A percentile compares a stretch with the other conserved stretches of the same genome.
phyloP scores from a whole-genome alignment of 2,329 filamentous ascomycete species.

The Pseudopyricularia cyperi region DNA sequence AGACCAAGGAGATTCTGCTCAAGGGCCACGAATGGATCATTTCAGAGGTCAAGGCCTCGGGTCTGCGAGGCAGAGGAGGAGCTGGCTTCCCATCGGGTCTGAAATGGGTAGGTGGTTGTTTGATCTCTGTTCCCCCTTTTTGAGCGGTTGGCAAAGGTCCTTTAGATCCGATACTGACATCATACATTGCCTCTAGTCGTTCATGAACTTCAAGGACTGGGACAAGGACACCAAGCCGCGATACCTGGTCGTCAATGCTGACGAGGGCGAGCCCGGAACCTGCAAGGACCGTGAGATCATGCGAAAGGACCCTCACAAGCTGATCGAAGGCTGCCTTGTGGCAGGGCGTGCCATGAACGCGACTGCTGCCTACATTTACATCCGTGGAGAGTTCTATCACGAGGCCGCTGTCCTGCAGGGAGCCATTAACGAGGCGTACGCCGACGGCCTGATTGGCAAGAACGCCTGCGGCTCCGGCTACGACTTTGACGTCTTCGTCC shows the following conservation, averaged over 20 bases:
- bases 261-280: constrained; percentile 96
- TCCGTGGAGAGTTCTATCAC: constrained; percentile 94
- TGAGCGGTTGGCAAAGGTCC: constrained; percentile 1
- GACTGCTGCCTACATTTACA: constrained; percentile 97
- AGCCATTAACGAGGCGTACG: constrained; percentile 96
- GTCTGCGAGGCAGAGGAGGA: constrained; percentile 87
- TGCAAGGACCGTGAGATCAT: constrained; percentile 99
- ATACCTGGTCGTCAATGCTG: constrained; percentile 95
- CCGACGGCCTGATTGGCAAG: constrained; percentile 89
- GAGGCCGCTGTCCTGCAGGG: constrained; percentile 88
- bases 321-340: constrained; percentile 91
- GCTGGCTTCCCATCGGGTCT: constrained; percentile 95
- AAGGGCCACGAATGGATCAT: constrained; percentile 99
- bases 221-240: constrained; percentile 93
- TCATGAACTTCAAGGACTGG: constrained; percentile 99
- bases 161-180: background rate
- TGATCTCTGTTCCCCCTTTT: constrained; percentile 1
- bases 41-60: constrained; percentile 90
- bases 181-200: constrained; percentile 54
- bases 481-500: constrained; percentile 93
- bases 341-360: constrained; percentile 98
- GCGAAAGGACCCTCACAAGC: constrained; percentile 99
- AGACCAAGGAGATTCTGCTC: constrained; percentile 94
- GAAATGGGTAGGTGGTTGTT: constrained; percentile 72
- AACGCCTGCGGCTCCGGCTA: constrained; percentile 95